Conservation (phyloP, 1,139 yeast genomes). For the Pichia sp. region DNA sequence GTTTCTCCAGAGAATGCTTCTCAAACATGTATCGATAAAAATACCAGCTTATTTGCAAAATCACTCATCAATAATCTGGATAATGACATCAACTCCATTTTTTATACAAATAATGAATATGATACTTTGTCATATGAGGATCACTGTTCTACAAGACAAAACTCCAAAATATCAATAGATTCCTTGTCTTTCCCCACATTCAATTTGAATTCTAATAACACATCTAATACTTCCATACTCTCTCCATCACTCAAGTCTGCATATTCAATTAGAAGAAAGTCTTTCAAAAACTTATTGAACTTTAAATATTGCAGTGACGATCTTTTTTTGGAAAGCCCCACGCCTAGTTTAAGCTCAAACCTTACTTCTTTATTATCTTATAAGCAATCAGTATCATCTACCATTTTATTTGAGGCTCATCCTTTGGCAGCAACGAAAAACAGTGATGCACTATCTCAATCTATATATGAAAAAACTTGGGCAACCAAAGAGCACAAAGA, state of each 20-base stretch:
- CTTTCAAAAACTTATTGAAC: conserved; percentile 1
- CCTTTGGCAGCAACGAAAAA: not conserved
- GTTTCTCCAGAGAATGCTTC: not conserved
- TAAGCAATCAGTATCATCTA: not conserved
- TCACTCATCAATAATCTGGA: not conserved
- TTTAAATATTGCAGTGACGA: not conserved
- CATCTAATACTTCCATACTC: not conserved
- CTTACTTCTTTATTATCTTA: not conserved
- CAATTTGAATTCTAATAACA: not conserved
- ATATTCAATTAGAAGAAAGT: conserved; percentile 4
- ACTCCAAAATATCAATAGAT: not conserved
- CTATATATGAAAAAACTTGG: too few species aligned
- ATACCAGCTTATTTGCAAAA: not conserved
- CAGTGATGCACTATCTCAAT: too few species aligned
- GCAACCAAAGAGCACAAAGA: too few species aligned
- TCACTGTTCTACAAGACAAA: not conserved
- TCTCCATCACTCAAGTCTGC: conserved; percentile 11
- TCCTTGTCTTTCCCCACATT: not conserved
- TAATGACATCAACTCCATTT: not conserved
- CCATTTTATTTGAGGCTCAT: not conserved
- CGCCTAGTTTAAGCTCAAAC: not conserved
- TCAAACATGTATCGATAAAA: not conserved
- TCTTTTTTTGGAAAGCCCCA: not conserved
- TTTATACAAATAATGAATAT: not conserved
- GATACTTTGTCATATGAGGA: not conserved